Conservation (phyloP, 1,139 yeast species). For the Tardiomyces depauwii region DNA sequence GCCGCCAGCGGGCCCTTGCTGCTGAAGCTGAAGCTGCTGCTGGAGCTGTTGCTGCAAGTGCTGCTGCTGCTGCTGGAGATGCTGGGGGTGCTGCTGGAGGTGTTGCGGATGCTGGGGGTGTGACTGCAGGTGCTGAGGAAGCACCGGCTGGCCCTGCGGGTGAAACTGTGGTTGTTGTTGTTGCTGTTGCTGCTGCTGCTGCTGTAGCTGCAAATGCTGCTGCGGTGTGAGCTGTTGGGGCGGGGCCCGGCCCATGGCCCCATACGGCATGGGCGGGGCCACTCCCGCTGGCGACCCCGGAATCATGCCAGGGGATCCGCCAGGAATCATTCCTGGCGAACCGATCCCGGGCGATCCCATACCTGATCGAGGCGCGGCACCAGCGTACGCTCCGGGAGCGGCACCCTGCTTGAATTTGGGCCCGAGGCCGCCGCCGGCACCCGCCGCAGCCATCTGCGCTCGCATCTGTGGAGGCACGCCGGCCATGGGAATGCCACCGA, state of each 20-base stretch:
- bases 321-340: background rate
- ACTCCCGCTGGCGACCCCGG: background rate
- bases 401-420: too few species aligned
- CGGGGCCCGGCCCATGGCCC: background rate
- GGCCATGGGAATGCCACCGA: background rate
- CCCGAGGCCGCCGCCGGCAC: background rate
- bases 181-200: constrained; percentile 8
- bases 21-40: constrained; percentile 12
- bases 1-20: background rate
- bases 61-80: constrained; percentile 4
- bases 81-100: constrained; percentile 1
- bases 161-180: too few species aligned
- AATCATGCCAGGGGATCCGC: background rate
- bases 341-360: background rate
- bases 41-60: constrained; percentile 1
- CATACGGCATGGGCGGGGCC: background rate
- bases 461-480: background rate
- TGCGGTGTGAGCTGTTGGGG: constrained; percentile 1
- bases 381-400: too few species aligned
- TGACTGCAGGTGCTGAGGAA: background rate
- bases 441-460: background rate
- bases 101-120: background rate
- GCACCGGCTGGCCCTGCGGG: too few species aligned
- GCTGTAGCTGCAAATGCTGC: constrained; percentile 6
- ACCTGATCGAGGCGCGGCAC: too few species aligned